Conservation (phyloP, 179 eudicot genomes). For the Heliamphora pulchella region DNA sequence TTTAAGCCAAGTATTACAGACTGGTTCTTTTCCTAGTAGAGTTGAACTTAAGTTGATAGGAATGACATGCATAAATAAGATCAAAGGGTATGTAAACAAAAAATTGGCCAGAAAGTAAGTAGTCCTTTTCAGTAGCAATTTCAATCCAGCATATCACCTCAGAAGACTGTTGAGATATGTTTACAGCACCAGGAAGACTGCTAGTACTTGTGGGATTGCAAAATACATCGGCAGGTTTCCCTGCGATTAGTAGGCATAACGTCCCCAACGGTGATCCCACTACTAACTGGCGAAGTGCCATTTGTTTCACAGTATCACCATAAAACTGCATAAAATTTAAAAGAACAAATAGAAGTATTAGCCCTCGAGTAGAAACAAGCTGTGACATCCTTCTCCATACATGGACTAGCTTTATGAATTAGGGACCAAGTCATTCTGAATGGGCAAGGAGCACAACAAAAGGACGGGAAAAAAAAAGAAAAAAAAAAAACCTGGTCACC, state of each 20-base stretch:
- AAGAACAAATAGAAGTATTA: not conserved
- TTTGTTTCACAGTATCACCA: conserved; percentile 70
- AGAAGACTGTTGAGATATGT: conserved; percentile 38
- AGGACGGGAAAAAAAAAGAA: not conserved
- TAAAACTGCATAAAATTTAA: conserved; percentile 49
- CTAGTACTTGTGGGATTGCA: conserved; percentile 28
- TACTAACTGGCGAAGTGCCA: conserved; percentile 70
- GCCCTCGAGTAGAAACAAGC: not conserved
- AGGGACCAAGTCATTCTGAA: not conserved
- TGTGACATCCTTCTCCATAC: not conserved
- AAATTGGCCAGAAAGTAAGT: not conserved
- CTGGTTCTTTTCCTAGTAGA: not conserved
- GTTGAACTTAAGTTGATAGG: not conserved
- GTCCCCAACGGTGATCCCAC: conserved; percentile 86
- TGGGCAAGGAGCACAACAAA: not conserved
- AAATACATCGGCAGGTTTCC: conserved; percentile 80
- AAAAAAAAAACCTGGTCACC: conserved; percentile 62
- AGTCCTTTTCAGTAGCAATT: not conserved
- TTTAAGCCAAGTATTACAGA: not conserved
- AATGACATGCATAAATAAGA: not conserved
- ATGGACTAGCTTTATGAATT: not conserved
- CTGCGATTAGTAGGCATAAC: conserved; percentile 78
- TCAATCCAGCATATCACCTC: conserved; percentile 39
- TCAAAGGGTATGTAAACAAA: not conserved
- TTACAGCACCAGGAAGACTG: conserved; percentile 35